These are phyloP conservation scores for Chrysoporthe puriensis DNA, from an alignment of 2,329 filamentous ascomycete genomes.

Conservation along the genomic window DNA sequence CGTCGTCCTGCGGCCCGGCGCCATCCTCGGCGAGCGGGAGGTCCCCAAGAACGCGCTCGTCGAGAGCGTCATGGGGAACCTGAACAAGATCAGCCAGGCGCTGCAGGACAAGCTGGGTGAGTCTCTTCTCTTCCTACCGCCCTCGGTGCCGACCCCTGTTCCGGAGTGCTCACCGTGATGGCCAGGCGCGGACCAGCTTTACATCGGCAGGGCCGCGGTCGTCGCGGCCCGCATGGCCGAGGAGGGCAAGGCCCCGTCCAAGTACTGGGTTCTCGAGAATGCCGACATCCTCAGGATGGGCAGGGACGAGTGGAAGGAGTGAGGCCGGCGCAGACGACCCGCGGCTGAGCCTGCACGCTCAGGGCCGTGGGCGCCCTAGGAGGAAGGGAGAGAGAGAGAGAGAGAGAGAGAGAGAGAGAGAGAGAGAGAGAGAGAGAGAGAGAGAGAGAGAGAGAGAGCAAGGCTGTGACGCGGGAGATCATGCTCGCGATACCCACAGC, in stretches of 20 bases:
- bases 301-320: constrained; percentile 57
- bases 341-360: not conserved
- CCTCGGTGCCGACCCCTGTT: too few species aligned
- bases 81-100: constrained; percentile 57
- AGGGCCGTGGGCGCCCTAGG: too few species aligned
- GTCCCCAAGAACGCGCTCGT: constrained; percentile 59
- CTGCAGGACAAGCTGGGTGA: constrained; percentile 61
- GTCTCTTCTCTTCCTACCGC: not conserved
- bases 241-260: constrained; percentile 61
- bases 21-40: constrained; percentile 74
- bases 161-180: constrained; percentile 6
- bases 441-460: too few species aligned
- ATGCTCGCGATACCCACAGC: not conserved
- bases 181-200: constrained; percentile 71
- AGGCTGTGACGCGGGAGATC: not conserved
- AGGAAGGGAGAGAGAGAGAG: too few species aligned
- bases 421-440: too few species aligned
- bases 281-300: constrained; percentile 70
- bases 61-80: constrained; percentile 55
- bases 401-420: too few species aligned
- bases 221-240: constrained; percentile 60
- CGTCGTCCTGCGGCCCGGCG: constrained; percentile 73
- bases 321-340: not conserved
- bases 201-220: constrained; percentile 71
- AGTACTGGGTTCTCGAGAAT: constrained; percentile 63